Evolutionary conservation across 768 basidiomycete genomes (phyloP).

Genomic region (Tylopilus felleus): DNA sequence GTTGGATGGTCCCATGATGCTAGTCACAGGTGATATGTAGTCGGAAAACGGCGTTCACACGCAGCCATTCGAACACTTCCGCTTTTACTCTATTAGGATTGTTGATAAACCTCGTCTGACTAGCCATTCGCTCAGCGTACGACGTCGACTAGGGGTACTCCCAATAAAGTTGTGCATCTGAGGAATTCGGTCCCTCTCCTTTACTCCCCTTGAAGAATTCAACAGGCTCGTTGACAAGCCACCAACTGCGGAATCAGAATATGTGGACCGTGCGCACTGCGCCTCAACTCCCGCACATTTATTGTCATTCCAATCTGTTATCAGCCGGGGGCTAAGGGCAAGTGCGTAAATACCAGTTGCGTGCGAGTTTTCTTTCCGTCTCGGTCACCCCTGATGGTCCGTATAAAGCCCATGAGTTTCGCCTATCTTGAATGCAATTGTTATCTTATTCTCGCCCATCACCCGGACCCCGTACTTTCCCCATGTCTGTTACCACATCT

Average conservation of each 20-base stretch:
- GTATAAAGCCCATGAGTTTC: background rate
- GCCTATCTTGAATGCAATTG: background rate
- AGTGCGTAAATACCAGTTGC: background rate
- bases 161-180: too few relatives aligned
- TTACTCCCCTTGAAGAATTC: background rate
- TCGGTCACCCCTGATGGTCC: background rate
- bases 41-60: background rate
- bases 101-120: too few relatives aligned
- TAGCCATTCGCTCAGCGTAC: too few relatives aligned
- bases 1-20: conserved; percentile 35
- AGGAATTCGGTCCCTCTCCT: background rate
- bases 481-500: conserved; percentile 23
- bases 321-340: background rate
- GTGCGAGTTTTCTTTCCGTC: background rate
- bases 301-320: too few relatives aligned
- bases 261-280: too few relatives aligned
- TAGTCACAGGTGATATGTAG: too few relatives aligned
- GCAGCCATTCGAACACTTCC: background rate
- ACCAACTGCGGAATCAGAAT: background rate
- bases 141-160: too few relatives aligned
- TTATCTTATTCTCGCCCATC: background rate
- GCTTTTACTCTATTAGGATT: background rate
- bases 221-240: background rate
- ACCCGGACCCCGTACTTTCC: background rate
- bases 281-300: too few relatives aligned